Conservation (phyloP, 306 rosid species). For the Arachis stenosperma region DNA sequence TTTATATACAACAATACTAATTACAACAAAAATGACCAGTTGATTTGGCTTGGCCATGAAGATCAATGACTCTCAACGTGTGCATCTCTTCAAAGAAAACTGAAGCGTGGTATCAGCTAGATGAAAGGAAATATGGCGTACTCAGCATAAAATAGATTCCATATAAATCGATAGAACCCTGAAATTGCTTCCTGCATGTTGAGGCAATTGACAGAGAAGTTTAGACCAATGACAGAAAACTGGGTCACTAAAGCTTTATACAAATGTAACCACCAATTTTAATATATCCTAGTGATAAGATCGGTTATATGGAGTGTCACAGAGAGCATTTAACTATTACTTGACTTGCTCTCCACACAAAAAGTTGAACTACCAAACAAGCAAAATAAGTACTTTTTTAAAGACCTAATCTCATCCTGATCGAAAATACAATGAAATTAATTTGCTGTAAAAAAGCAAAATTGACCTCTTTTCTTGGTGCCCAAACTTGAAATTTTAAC, state of each 20-base stretch:
- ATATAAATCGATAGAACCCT: slow-evolving; percentile 81
- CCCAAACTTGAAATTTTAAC: background rate
- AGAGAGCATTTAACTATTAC: background rate
- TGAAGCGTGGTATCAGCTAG: slow-evolving; percentile 42
- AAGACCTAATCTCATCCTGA: background rate
- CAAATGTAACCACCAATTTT: slow-evolving; percentile 1
- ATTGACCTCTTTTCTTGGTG: background rate
- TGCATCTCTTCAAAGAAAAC: slow-evolving; percentile 28
- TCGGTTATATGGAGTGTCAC: background rate
- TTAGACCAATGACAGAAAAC: slow-evolving; percentile 17
- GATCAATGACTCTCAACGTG: slow-evolving; percentile 13
- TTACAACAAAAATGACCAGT: background rate
- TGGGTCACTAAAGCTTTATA: background rate
- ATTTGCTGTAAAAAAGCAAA: background rate
- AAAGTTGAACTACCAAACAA: slow-evolving; percentile 16
- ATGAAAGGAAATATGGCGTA: slow-evolving; percentile 85
- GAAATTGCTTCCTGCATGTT: slow-evolving; percentile 85
- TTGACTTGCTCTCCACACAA: background rate
- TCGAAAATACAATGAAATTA: slow-evolving; percentile 6
- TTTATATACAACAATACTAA: background rate
- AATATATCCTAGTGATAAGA: slow-evolving; percentile 1
- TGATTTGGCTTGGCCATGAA: background rate
- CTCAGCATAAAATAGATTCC: slow-evolving; percentile 95
- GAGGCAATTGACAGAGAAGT: background rate
- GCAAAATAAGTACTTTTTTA: background rate